Percentiles rank a stretch among this genome's conserved stretches.
phyloP scores from a whole-genome alignment of 2,329 filamentous ascomycete species.

The Malbranchea zuffiana region DNA sequence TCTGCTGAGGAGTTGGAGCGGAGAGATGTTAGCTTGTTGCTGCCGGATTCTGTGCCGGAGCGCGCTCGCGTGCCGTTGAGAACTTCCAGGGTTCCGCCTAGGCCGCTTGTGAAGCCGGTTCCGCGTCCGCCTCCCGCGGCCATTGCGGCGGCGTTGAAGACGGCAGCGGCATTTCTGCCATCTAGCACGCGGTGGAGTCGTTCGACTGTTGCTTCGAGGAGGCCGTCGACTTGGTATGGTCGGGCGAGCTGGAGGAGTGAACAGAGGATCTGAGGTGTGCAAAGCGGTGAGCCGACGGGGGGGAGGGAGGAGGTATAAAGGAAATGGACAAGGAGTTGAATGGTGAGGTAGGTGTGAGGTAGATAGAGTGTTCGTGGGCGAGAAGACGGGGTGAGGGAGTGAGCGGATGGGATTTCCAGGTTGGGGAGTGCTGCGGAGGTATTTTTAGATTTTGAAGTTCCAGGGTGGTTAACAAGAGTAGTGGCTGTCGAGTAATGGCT shows the following conservation, averaged over 20 bases:
- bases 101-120: conserved; percentile 55
- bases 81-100: conserved; percentile 35
- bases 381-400: conserved; percentile 45
- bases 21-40: conserved; percentile 7
- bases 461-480: conserved; percentile 28
- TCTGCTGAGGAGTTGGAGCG: conserved; percentile 31
- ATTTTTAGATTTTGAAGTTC: conserved; percentile 20
- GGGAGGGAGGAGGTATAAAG: conserved; percentile 88
- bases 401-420: conserved; percentile 44
- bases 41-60: conserved; percentile 14
- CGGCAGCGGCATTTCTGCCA: conserved; percentile 84
- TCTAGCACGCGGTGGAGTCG: conserved; percentile 81
- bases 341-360: conserved; percentile 79
- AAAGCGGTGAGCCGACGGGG: conserved; percentile 61
- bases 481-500: conserved; percentile 35
- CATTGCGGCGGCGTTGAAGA: conserved; percentile 98
- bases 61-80: conserved; percentile 28
- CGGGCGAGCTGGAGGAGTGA: conserved; percentile 86
- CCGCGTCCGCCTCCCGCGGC: conserved; percentile 84
- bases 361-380: conserved; percentile 82
- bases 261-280: conserved; percentile 90
- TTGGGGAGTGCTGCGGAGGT: conserved; percentile 20
- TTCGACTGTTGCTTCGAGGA: conserved; percentile 86
- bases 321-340: conserved; percentile 83
- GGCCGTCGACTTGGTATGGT: conserved; percentile 83